Evolutionary conservation across 2,329 filamentous ascomycete genomes (phyloP).

Genomic region (Aspergillus pseudotamarii): DNA sequence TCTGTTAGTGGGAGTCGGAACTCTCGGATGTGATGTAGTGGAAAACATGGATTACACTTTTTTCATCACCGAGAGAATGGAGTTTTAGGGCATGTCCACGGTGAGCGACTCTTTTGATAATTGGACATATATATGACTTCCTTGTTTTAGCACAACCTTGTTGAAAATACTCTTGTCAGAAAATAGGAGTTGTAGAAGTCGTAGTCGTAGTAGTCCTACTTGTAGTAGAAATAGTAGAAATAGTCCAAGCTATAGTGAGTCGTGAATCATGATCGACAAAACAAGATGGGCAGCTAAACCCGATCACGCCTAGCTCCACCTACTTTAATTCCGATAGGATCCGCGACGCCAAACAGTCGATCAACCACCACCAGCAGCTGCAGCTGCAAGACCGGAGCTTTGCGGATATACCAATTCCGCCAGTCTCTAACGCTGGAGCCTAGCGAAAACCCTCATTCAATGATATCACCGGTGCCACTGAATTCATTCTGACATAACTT

Average conservation of each 20-base stretch:
- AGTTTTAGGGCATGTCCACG: neutral
- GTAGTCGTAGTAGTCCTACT: no score
- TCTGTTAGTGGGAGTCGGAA: neutral
- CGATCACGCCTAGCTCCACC: neutral
- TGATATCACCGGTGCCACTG: conserved; percentile 21
- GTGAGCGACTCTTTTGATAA: no score
- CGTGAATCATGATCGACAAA: neutral
- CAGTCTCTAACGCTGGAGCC: neutral
- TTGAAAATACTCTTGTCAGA: neutral
- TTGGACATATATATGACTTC: neutral
- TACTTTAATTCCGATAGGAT: neutral
- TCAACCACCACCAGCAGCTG: neutral
- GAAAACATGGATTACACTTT: neutral
- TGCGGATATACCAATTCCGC: conserved; percentile 10
- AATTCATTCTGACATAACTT: conserved; percentile 7
- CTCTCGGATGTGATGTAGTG: neutral
- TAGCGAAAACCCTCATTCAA: conserved; percentile 1
- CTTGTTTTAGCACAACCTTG: neutral
- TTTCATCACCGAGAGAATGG: neutral
- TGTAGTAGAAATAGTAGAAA: no score
- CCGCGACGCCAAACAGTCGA: neutral
- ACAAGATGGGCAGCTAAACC: neutral
- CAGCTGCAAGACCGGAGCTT: neutral
- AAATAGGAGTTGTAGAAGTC: neutral
- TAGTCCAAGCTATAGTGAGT: neutral